phyloP scores from a whole-genome alignment of 345 rosid genomes.

The Combretum micranthum region DNA sequence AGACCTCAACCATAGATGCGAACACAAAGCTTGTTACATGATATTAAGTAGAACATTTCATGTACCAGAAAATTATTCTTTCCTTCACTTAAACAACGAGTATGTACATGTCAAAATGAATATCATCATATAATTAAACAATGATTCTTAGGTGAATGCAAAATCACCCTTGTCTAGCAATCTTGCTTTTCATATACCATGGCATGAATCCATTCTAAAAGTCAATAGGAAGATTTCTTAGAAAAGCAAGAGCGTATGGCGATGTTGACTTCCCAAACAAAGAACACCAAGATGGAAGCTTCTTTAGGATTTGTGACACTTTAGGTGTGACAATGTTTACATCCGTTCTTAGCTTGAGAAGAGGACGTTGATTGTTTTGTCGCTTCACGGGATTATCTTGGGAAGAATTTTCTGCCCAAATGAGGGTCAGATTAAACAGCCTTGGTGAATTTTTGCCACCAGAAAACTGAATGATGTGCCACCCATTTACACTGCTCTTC shows the following conservation, averaged over 20 bases:
- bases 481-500: conserved; percentile 55
- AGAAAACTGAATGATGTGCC: conserved; percentile 78
- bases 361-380: conserved; percentile 23
- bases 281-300: conserved; percentile 77
- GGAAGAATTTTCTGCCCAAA: conserved; percentile 29
- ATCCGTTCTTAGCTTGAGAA: conserved; percentile 86
- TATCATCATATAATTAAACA: background rate
- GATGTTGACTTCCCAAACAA: conserved; percentile 81
- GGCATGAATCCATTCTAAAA: conserved; percentile 14
- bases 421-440: conserved; percentile 48
- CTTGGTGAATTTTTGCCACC: conserved; percentile 69
- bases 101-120: background rate
- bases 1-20: too few relatives aligned
- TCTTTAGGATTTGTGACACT: conserved; percentile 35
- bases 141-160: background rate
- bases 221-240: conserved; percentile 52
- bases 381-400: conserved; percentile 1
- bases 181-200: background rate
- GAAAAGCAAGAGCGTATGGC: conserved; percentile 58
- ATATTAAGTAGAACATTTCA: too few relatives aligned
- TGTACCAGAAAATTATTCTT: too few relatives aligned
- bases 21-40: too few relatives aligned
- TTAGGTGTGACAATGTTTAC: conserved; percentile 51
- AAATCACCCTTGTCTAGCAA: background rate
- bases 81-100: too few relatives aligned